phyloP scores from a whole-genome alignment of 768 basidiomycete genomes.

The Leccinum disarticulatum region DNA sequence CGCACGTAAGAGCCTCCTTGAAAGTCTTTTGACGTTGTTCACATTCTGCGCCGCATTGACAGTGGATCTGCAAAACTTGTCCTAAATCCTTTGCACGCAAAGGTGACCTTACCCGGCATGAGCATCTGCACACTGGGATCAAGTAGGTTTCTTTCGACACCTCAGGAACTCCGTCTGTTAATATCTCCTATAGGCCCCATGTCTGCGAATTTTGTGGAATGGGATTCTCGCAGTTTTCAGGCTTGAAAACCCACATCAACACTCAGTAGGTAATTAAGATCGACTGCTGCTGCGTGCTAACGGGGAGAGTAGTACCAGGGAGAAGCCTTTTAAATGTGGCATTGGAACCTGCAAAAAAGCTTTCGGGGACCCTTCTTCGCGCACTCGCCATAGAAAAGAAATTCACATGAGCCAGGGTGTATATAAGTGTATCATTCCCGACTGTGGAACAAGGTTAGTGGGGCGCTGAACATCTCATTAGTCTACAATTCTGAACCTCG shows the following conservation, averaged over 20 bases:
- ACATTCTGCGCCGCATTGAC: conserved; percentile 1
- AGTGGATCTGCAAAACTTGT: conserved; percentile 48
- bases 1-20: conserved; percentile 19
- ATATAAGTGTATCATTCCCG: conserved; percentile 44
- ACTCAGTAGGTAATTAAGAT: conserved; percentile 51
- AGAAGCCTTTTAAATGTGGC: conserved; percentile 53
- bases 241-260: conserved; percentile 63
- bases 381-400: conserved; percentile 64
- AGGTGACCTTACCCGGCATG: conserved; percentile 62
- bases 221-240: conserved; percentile 57
- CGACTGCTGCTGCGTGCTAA: conserved; percentile 10
- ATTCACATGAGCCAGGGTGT: conserved; percentile 45
- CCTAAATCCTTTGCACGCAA: conserved; percentile 51
- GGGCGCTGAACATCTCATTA: neutral
- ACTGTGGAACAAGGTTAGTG: conserved; percentile 50
- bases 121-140: conserved; percentile 45
- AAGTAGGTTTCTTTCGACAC: conserved; percentile 39
- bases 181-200: conserved; percentile 43
- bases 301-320: conserved; percentile 40
- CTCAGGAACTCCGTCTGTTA: neutral
- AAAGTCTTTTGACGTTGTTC: neutral
- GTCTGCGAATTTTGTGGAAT: conserved; percentile 53
- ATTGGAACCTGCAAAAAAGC: conserved; percentile 44
- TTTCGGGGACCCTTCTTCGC: conserved; percentile 72
- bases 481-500: conserved; percentile 1